Evolutionary conservation across 148 eudicot species (phyloP).

Genomic region (Fagopyrum homotropicum): DNA sequence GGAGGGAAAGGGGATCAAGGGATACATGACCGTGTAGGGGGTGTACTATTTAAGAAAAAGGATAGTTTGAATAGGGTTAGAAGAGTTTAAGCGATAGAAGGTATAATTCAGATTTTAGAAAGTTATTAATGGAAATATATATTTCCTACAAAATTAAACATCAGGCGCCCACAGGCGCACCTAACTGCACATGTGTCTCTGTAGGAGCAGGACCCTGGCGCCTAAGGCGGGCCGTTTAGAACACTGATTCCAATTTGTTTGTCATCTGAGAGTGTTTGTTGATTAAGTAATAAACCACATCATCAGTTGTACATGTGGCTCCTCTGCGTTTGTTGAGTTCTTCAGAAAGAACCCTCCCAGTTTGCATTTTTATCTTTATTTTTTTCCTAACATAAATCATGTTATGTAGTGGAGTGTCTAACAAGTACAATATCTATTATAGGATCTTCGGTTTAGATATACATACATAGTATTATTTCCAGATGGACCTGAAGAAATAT

Average conservation of each 20-base stretch:
- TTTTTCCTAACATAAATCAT: neutral
- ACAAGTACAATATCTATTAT: neutral
- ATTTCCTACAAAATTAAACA: too few relatives aligned
- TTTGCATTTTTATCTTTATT: neutral
- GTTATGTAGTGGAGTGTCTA: neutral
- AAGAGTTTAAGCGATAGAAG: too few relatives aligned
- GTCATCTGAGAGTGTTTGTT: neutral
- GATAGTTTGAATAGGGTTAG: too few relatives aligned
- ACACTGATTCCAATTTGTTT: neutral
- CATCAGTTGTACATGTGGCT: conserved; percentile 1
- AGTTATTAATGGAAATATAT: too few relatives aligned
- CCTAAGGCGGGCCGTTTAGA: too few relatives aligned
- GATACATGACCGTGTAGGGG: too few relatives aligned
- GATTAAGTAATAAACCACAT: neutral
- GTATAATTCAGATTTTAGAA: too few relatives aligned
- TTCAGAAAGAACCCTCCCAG: neutral
- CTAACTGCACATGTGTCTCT: too few relatives aligned
- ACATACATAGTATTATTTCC: neutral
- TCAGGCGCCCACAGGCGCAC: too few relatives aligned
- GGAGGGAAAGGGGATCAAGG: too few relatives aligned
- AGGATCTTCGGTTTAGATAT: neutral
- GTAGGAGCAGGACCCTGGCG: too few relatives aligned
- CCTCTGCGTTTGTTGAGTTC: neutral
- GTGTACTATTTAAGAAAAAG: too few relatives aligned
- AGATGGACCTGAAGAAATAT: neutral